Evolutionary conservation across 176 grass and related monocot species (phyloP), one percentile per base, ranked within the genome.

Genomic region (Neostapfia colusana): DNA sequence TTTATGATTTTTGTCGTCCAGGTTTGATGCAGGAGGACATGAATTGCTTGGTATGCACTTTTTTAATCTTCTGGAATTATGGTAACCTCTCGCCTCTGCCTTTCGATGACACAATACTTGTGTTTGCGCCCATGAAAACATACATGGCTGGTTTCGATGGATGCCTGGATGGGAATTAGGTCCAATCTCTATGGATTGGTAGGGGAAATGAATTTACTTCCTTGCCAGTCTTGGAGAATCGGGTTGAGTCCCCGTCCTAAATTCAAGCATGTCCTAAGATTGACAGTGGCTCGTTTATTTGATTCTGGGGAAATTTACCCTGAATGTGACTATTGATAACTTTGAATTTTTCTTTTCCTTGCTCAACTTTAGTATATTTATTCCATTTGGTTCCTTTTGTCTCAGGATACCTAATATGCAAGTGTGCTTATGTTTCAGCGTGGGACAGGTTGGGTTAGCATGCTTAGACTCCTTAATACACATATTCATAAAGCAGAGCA

Each of bases 11-110:
- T 62, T 68, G 58, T 64, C 12, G 75, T 48, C 69, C 76, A 95
- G 88, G 92, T 91, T 95, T 88, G 85, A 89, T 91, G 88, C 83
- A 82, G 80, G 83, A 84, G 92, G 92, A 48, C 72, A 85, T 82
- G 92, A 95, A 82, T 77, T 95, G 73, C 69, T 91, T 38, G 88
- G 92, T 27, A 59, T 95, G 76, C 85, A 73, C 72, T 89, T 91
- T 28, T 91, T 95, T 58, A 83, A 87, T 79, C 59, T 86, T 65
- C 80, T 95, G 72, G 88, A 88, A 82, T 91, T 83, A 78, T 89
- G 92, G 92, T 95, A 79, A 66, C 55, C n/a, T 61, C 16, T 50
- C 10, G 51, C 42, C 36, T 85, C 75, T 65, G 44, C n/a, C n/a
- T n/a, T n/a, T n/a, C n/a, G n/a, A n/a, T n/a, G n/a, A n/a, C n/a